Evolutionary conservation across 2,329 filamentous ascomycete genomes (phyloP).

Genomic region (Trichoderma sp.): DNA sequence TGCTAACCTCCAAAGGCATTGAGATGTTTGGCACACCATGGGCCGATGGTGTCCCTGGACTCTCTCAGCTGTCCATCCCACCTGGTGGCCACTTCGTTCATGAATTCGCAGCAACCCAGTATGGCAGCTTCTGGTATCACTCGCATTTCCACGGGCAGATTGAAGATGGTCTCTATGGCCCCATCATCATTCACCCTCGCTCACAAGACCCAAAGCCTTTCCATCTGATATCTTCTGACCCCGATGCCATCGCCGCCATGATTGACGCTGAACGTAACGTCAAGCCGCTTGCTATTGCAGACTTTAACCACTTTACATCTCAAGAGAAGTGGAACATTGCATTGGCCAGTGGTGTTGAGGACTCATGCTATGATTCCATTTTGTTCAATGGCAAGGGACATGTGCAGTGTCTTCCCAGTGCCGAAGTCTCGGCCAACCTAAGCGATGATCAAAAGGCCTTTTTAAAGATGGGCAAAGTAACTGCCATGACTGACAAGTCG

Average conservation of each 20-base stretch:
- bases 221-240: slow-evolving; percentile 43
- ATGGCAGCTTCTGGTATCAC: slow-evolving; percentile 64
- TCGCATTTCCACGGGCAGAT: slow-evolving; percentile 57
- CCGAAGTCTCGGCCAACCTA: slow-evolving; percentile 44
- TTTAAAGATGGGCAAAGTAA: slow-evolving; percentile 32
- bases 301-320: slow-evolving; percentile 58
- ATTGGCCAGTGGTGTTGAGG: slow-evolving; percentile 47
- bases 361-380: slow-evolving; percentile 60
- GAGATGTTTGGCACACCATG: slow-evolving; percentile 56
- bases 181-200: slow-evolving; percentile 52
- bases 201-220: slow-evolving; percentile 46
- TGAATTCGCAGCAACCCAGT: slow-evolving; percentile 55
- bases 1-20: slow-evolving; percentile 37
- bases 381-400: slow-evolving; percentile 63
- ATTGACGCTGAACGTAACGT: slow-evolving; percentile 49
- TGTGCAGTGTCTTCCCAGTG: slow-evolving; percentile 51
- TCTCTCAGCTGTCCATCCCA: slow-evolving; percentile 54
- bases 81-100: slow-evolving; percentile 53
- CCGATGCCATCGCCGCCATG: slow-evolving; percentile 46
- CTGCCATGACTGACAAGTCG: slow-evolving; percentile 45
- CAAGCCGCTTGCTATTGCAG: slow-evolving; percentile 53
- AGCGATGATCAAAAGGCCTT: slow-evolving; percentile 35
- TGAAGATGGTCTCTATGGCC: slow-evolving; percentile 60
- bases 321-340: slow-evolving; percentile 48
- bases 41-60: slow-evolving; percentile 61